These are phyloP conservation scores for Fusarium hainanense DNA, from an alignment of 2,329 filamentous ascomycete genomes.

Conservation along the genomic window DNA sequence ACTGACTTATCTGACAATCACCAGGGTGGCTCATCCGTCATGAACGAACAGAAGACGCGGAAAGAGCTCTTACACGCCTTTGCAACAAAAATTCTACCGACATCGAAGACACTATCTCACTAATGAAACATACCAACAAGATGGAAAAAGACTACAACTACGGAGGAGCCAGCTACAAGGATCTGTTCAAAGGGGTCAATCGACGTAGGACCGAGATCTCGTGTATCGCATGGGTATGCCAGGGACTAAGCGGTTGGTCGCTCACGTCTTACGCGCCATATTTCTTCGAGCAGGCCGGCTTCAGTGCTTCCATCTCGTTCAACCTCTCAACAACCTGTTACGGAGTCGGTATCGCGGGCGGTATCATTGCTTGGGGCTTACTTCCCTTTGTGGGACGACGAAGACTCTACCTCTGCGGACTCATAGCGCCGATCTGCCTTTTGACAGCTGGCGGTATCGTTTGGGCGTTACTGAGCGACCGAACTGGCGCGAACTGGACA, in stretches of 20 bases:
- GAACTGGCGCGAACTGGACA: slow-evolving; percentile 48
- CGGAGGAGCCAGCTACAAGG: slow-evolving; percentile 47
- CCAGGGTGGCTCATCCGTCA: slow-evolving; percentile 53
- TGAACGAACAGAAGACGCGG: slow-evolving; percentile 49
- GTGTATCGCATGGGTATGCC: slow-evolving; percentile 44
- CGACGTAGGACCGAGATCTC: slow-evolving; percentile 46
- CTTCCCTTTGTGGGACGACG: slow-evolving; percentile 55
- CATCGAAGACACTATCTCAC: slow-evolving; percentile 57
- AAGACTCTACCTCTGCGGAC: slow-evolving; percentile 54
- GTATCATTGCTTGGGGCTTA: slow-evolving; percentile 54
- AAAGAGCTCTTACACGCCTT: slow-evolving; percentile 48
- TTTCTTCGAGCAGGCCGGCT: slow-evolving; percentile 58
- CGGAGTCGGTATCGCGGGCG: slow-evolving; percentile 55
- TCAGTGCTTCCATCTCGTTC: slow-evolving; percentile 52
- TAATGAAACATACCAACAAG: slow-evolving; percentile 56
- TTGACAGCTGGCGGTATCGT: slow-evolving; percentile 55
- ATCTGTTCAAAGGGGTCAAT: slow-evolving; percentile 42
- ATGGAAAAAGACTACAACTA: slow-evolving; percentile 54
- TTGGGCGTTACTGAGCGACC: slow-evolving; percentile 46
- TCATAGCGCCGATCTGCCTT: slow-evolving; percentile 44
- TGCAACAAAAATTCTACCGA: slow-evolving; percentile 46
- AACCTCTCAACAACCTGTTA: slow-evolving; percentile 54
- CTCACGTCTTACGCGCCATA: slow-evolving; percentile 48
- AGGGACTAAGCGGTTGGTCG: slow-evolving; percentile 42
- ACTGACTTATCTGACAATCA: background rate